Percentiles rank a stretch among this genome's conserved stretches.
These are phyloP conservation scores for Phytophthora palmivora DNA, from an alignment of 352 stramenopile genomes.

Conservation along the genomic window DNA sequence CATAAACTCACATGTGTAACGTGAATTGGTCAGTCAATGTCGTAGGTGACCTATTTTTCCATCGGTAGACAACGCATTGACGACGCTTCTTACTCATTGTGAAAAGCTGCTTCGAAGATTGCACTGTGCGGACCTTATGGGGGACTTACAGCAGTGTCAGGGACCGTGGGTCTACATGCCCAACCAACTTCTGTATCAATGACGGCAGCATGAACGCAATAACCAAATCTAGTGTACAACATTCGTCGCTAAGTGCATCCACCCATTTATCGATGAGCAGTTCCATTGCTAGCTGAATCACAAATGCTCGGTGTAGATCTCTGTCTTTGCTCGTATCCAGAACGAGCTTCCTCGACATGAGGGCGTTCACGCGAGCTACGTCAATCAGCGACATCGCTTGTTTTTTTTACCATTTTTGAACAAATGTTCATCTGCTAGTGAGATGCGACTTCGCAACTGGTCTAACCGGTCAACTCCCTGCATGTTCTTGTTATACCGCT, in stretches of 20 bases:
- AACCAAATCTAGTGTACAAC: not conserved
- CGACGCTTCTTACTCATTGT: constrained; percentile 12
- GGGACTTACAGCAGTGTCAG: not conserved
- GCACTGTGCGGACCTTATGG: constrained; percentile 1
- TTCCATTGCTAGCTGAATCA: constrained; percentile 21
- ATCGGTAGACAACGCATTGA: constrained; percentile 4
- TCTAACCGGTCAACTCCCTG: constrained; percentile 32
- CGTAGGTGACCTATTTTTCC: not conserved
- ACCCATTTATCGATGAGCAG: constrained; percentile 31
- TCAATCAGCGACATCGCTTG: constrained; percentile 29
- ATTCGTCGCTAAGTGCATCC: constrained; percentile 12
- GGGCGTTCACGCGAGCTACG: constrained; percentile 35
- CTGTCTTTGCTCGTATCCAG: constrained; percentile 6
- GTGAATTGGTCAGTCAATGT: constrained; percentile 5
- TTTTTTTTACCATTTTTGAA: constrained; percentile 48
- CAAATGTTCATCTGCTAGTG: constrained; percentile 25
- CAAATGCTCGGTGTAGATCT: constrained; percentile 27
- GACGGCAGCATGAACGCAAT: no score
- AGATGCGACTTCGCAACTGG: constrained; percentile 33
- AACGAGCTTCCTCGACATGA: constrained; percentile 17
- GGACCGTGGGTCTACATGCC: no score
- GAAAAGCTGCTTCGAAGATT: constrained; percentile 23
- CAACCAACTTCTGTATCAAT: no score
- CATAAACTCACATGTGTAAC: constrained; percentile 10
- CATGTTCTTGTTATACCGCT: constrained; percentile 43